Conservation (phyloP, 495 filamentous ascomycete species). For the Penicillium odoratum region DNA sequence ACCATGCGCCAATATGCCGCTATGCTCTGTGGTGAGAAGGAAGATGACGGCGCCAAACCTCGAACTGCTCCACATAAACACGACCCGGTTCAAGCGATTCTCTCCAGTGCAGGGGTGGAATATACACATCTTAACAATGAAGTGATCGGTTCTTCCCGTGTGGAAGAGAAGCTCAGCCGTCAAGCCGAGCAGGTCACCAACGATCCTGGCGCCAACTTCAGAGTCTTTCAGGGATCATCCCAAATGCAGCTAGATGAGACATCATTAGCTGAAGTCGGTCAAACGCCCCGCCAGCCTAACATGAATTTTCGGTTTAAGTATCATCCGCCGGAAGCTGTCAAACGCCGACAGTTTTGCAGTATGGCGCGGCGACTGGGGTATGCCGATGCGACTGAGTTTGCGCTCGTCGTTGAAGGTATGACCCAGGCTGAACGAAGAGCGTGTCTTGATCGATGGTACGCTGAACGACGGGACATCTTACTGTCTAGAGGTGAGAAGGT, state of each 20-base stretch:
- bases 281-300: background rate
- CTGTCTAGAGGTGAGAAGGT: conserved; percentile 7
- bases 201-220: conserved; percentile 48
- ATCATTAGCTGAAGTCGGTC: background rate
- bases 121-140: conserved; percentile 97
- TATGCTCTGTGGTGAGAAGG: conserved; percentile 59
- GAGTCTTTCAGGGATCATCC: conserved; percentile 47
- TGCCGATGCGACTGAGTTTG: conserved; percentile 77
- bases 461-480: conserved; percentile 46
- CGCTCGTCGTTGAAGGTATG: conserved; percentile 89
- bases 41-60: conserved; percentile 30
- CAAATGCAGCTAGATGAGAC: background rate
- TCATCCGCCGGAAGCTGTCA: conserved; percentile 72
- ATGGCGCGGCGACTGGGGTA: conserved; percentile 85
- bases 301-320: conserved; percentile 60
- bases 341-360: conserved; percentile 81
- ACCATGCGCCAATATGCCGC: conserved; percentile 78
- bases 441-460: conserved; percentile 82
- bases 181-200: conserved; percentile 64
- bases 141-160: conserved; percentile 83
- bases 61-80: conserved; percentile 43
- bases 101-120: conserved; percentile 84
- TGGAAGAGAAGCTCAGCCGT: conserved; percentile 77
- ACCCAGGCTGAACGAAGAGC: conserved; percentile 80
- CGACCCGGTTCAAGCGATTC: conserved; percentile 86